Percentiles rank a stretch among this genome's conserved stretches.
Conservation (phyloP, 2,329 filamentous ascomycete species). For the Aspergillus floridensis region DNA sequence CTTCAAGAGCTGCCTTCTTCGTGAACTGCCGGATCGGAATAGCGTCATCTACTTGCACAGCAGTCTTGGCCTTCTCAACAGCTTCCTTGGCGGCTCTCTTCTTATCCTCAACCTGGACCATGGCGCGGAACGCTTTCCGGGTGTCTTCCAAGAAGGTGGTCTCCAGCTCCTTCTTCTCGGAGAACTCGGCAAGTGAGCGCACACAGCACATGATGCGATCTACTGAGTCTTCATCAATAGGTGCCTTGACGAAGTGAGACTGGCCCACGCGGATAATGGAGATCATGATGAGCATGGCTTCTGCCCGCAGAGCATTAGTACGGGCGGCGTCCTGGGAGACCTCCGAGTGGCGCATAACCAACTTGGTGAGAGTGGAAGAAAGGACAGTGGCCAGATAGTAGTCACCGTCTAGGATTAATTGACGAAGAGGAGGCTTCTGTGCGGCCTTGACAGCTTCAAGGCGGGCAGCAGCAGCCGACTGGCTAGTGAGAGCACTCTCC, state of each 20-base stretch:
- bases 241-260: conserved; percentile 96
- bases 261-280: conserved; percentile 97
- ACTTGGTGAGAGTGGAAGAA: conserved; percentile 92
- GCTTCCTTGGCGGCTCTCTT: conserved; percentile 95
- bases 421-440: conserved; percentile 89
- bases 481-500: conserved; percentile 90
- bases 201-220: conserved; percentile 98
- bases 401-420: conserved; percentile 94
- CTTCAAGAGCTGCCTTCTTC: conserved; percentile 82
- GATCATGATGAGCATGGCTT: conserved; percentile 99
- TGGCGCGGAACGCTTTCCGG: conserved; percentile 88
- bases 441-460: conserved; percentile 96
- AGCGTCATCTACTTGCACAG: conserved; percentile 92
- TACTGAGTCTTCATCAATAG: conserved; percentile 97
- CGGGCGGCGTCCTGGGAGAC: conserved; percentile 81
- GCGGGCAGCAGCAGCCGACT: conserved; percentile 83
- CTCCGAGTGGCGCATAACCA: conserved; percentile 95
- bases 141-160: conserved; percentile 93
- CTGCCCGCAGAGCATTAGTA: conserved; percentile 89
- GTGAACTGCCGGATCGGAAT: conserved; percentile 88
- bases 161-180: conserved; percentile 84
- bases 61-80: conserved; percentile 85
- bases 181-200: conserved; percentile 84
- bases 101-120: conserved; percentile 97
- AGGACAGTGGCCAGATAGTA: conserved; percentile 94